Evolutionary conservation across 1,139 yeast genomes (phyloP), one percentile per base, ranked within the genome.

Genomic region (Yamadazyma jaroonii): DNA sequence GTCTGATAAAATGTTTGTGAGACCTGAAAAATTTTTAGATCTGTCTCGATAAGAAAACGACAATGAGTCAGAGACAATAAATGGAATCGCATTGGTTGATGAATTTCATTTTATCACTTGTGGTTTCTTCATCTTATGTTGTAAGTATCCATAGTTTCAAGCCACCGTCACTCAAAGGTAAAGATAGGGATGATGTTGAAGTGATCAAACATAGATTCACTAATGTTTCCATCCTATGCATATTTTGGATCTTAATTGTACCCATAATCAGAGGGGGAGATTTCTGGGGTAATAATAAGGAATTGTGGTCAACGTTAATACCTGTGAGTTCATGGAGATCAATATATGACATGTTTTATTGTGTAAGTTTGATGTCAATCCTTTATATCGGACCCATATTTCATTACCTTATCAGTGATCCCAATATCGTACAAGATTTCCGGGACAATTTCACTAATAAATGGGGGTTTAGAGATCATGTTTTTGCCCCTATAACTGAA

Each of bases 401-500:
- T 4, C 77, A 80, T 35, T 63, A 71, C 39, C 32, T 52, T 3
- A n/a, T 11, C 11, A 30, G 29, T 17, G 28, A 26, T 10, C 27
- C 12, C 9, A 10, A n/a, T 28, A 39, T 50, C 10, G 22, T 34
- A 1, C 17, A 45, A 28, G 51, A 62, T 53, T 31, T 47, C 49
- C 12, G 23, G 21, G 46, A 43, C 3, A 60, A 61, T 35, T 51
- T 74, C 23, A 25, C 40, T 11, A 64, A 67, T 17, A 52, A 79
- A 2, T 63, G 67, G 46, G 85, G 86, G 2, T 37, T 82, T 31
- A 64, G 96, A 42, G 84, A 86, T 55, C 75, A 77, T 43, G 41
- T 87, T 0, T 71, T 86, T 45, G 97, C 95, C 0, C 98, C 98
- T 1, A 40, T 86, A 1, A 83, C 96, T 0, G 99, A 92, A 56